These are phyloP conservation scores for Corylus americana DNA, from an alignment of 306 rosid genomes.

Conservation along the genomic window DNA sequence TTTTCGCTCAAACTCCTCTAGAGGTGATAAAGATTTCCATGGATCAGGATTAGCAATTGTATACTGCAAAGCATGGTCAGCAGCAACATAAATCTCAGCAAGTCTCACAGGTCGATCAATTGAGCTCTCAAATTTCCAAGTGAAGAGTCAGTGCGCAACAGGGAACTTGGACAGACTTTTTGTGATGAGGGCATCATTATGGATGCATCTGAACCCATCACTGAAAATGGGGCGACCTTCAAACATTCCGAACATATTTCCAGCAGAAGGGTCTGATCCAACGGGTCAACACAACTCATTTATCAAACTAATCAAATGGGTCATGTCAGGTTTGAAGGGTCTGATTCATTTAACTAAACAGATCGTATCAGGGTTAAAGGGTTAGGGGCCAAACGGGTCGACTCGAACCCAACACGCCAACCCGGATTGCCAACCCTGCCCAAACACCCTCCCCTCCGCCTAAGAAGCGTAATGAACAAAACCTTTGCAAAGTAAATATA, in stretches of 20 bases:
- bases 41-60: constrained; percentile 66
- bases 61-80: constrained; percentile 80
- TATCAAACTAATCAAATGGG: no score
- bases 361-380: no score
- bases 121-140: constrained; percentile 80
- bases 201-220: constrained; percentile 69
- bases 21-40: constrained; percentile 67
- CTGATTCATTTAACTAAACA: no score
- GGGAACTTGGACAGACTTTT: constrained; percentile 57
- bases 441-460: no score
- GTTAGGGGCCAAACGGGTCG: no score
- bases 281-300: no score
- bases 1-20: constrained; percentile 88
- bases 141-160: constrained; percentile 87
- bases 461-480: no score
- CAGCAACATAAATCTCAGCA: constrained; percentile 90
- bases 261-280: constrained; percentile 32
- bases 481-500: no score
- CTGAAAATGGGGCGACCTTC: constrained; percentile 57
- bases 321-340: no score
- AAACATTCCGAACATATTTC: constrained; percentile 73
- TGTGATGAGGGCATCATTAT: constrained; percentile 59
- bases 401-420: no score
- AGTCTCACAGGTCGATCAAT: constrained; percentile 93
- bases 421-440: no score